phyloP scores from a whole-genome alignment of 2,329 filamentous ascomycete genomes.

The Epichloe sp. region DNA sequence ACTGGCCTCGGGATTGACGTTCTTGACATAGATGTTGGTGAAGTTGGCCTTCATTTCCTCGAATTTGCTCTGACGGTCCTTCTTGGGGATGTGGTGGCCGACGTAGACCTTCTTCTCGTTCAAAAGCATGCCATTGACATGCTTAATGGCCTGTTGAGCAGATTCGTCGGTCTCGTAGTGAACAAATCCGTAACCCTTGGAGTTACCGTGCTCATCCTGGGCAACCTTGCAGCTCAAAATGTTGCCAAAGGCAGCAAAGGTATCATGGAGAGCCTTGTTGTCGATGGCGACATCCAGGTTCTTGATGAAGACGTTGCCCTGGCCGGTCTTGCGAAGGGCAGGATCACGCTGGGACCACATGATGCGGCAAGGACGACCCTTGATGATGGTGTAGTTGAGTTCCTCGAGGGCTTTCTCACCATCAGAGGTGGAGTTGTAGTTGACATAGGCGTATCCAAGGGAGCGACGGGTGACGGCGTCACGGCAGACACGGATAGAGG shows the following conservation, averaged over 20 bases:
- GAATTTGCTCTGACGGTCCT: slow-evolving; percentile 99
- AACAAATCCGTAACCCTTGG: slow-evolving; percentile 98
- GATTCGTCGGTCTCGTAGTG: slow-evolving; percentile 99
- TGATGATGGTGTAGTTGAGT: slow-evolving; percentile 99
- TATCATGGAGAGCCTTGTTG: slow-evolving; percentile 99
- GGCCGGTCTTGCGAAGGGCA: slow-evolving; percentile 95
- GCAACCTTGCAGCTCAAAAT: slow-evolving; percentile 99
- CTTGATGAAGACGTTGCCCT: slow-evolving; percentile 99
- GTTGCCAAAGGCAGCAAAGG: slow-evolving; percentile 97
- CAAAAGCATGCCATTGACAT: slow-evolving; percentile 97
- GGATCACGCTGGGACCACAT: slow-evolving; percentile 99
- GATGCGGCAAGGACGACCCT: slow-evolving; percentile 97
- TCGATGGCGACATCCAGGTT: slow-evolving; percentile 97
- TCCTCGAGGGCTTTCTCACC: slow-evolving; percentile 98
- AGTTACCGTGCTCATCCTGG: slow-evolving; percentile 91
- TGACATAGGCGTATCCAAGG: slow-evolving; percentile 98
- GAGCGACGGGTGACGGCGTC: slow-evolving; percentile 97
- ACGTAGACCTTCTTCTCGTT: slow-evolving; percentile 99
- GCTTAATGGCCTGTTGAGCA: slow-evolving; percentile 94
- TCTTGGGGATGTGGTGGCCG: slow-evolving; percentile 98
- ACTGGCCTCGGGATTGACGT: slow-evolving; percentile 70
- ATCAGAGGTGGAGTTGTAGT: slow-evolving; percentile 96
- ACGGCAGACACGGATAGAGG: slow-evolving; percentile 98
- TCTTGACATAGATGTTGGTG: slow-evolving; percentile 99
- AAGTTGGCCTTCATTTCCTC: slow-evolving; percentile 99